Conservation (phyloP, 2,329 filamentous ascomycete species). For the Talaromyces sp. region DNA sequence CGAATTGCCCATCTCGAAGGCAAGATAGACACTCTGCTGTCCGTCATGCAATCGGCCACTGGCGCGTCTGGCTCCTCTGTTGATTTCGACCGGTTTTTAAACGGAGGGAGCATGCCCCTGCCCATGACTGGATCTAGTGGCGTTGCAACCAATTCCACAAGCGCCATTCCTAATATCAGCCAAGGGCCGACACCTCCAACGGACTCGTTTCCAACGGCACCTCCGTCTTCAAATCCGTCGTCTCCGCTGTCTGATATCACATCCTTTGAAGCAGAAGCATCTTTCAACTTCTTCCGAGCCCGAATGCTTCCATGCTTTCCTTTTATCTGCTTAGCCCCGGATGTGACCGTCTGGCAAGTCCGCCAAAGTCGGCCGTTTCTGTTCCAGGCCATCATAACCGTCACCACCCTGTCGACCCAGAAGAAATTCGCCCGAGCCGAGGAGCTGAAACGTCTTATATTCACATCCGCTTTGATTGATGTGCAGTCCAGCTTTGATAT, state of each 20-base stretch:
- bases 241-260: slow-evolving; percentile 7
- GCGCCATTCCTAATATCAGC: not conserved
- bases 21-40: slow-evolving; percentile 27
- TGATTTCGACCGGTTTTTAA: slow-evolving; percentile 2
- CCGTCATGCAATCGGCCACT: slow-evolving; percentile 23
- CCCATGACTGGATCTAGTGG: not conserved
- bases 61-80: slow-evolving; percentile 4
- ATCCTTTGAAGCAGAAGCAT: slow-evolving; percentile 15
- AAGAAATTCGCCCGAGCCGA: slow-evolving; percentile 20
- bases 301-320: slow-evolving; percentile 33
- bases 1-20: slow-evolving; percentile 33
- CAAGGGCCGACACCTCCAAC: not conserved
- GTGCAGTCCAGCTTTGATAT: slow-evolving; percentile 30
- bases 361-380: slow-evolving; percentile 28
- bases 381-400: slow-evolving; percentile 30
- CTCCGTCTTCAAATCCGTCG: not conserved
- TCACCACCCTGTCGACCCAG: slow-evolving; percentile 25
- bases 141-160: not conserved
- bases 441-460: slow-evolving; percentile 26
- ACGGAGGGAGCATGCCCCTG: slow-evolving; percentile 4
- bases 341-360: slow-evolving; percentile 23
- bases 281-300: slow-evolving; percentile 24
- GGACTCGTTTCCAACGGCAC: not conserved
- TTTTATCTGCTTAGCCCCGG: slow-evolving; percentile 26
- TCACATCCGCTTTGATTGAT: slow-evolving; percentile 22